Conservation (phyloP, 345 rosid species). For the Reutealis trisperma region DNA sequence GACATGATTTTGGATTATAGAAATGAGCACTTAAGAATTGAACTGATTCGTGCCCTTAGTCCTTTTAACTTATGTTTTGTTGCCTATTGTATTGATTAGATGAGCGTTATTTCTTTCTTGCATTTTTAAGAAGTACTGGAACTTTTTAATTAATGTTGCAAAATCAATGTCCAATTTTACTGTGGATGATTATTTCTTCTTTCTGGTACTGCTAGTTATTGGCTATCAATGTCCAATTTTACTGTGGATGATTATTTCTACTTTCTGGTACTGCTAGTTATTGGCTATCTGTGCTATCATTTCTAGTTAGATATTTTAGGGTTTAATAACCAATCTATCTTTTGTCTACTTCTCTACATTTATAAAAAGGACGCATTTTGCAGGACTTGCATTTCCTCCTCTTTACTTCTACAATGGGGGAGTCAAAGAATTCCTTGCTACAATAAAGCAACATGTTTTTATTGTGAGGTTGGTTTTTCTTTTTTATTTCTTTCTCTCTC, state of each 20-base stretch:
- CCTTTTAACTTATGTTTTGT: background rate
- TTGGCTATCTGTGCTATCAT: background rate
- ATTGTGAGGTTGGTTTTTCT: constrained; percentile 70
- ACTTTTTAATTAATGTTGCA: background rate
- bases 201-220: background rate
- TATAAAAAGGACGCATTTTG: constrained; percentile 26
- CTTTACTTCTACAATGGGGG: constrained; percentile 96
- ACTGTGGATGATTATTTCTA: background rate
- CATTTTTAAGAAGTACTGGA: background rate
- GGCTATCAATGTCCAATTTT: too few relatives aligned
- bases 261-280: background rate
- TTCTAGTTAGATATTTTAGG: background rate
- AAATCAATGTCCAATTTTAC: background rate
- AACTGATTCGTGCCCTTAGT: background rate
- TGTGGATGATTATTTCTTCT: background rate
- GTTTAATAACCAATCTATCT: constrained; percentile 1
- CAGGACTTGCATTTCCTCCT: constrained; percentile 94
- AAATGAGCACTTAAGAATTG: background rate
- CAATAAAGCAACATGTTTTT: constrained; percentile 74
- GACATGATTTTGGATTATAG: background rate
- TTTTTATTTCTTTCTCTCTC: background rate
- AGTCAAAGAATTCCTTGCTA: constrained; percentile 82
- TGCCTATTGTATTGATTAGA: background rate
- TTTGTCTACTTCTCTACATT: background rate
- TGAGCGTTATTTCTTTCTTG: background rate